Evolutionary conservation across 2,329 filamentous ascomycete genomes (phyloP), one percentile per base, ranked within the genome.

Genomic region (Scortechinia acanthostroma): DNA sequence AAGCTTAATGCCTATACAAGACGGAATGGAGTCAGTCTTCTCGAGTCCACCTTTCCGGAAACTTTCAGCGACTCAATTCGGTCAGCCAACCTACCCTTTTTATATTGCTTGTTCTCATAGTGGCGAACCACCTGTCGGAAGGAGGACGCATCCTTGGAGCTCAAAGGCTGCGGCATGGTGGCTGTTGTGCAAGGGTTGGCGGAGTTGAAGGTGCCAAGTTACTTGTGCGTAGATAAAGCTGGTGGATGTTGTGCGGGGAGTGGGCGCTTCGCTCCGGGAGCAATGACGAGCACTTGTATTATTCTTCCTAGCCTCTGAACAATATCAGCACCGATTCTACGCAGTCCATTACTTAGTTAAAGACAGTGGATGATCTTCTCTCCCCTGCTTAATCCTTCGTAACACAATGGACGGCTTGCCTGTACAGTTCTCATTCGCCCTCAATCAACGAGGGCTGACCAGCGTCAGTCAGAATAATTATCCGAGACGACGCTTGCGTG

Each of bases 101-200:
- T 98, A 73, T 97, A 96, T 61, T 97, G 91, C 69, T 98, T 98
- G 62, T 91, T 86, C 68, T 98, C 93, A 74, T 97, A 98, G 68
- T 88, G 83, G 63, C 91, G 91, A 58, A 98, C 89, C 52, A 98
- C 83, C 62, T 91, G 88, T 51, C 90, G 86, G 69, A 98, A 98
- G 70, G 96, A 84, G 63, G 91, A 84, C 57, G 82, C 82, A 76
- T 98, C 93, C 71, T 97, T 97, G 59, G 89, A 82, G 59, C 76
- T 81, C 49, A 91, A 73, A 59, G 76, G 76, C 66, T 89, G 83
- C 54, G 83, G 81, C 84, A 88, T 87, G 53, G 61, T 64, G 58
- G 53, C 10, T 19, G 35, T 13, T 40, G 35, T 19, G 10, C 25
- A n/a, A 30, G 25, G 25, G n/a, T 30, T n/a, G 35, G 35, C 10